These are phyloP conservation scores for Pichia kluyveri DNA, from an alignment of 805 yeast species.

Conservation along the genomic window DNA sequence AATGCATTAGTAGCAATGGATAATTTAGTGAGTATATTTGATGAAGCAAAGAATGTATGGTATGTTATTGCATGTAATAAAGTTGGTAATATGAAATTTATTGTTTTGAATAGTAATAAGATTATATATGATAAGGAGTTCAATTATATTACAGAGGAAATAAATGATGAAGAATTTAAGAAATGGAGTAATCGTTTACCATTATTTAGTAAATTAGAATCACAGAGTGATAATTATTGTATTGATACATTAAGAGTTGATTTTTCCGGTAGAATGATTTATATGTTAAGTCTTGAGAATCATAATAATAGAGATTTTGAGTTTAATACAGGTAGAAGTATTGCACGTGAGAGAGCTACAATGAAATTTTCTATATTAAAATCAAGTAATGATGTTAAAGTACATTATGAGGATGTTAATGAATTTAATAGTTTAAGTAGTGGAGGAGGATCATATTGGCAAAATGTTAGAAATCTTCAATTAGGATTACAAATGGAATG, in stretches of 20 bases:
- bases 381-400: not conserved
- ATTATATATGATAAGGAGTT: not conserved
- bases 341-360: slow-evolving; percentile 1
- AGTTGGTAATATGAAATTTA: slow-evolving; percentile 6
- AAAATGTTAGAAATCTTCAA: no score
- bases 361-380: slow-evolving; percentile 3
- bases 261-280: slow-evolving; percentile 3
- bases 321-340: no score
- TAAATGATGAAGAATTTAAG: no score
- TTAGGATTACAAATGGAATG: no score
- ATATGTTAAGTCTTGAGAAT: not conserved
- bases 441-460: no score
- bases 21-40: no score
- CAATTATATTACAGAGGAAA: no score
- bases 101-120: not conserved
- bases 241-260: slow-evolving; percentile 2
- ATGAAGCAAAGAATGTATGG: no score
- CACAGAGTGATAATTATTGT: not conserved
- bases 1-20: no score
- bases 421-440: no score
- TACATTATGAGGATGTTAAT: not conserved
- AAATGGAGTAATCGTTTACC: slow-evolving; percentile 6
- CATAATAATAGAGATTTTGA: not conserved
- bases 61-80: slow-evolving; percentile 9
- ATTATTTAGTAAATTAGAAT: slow-evolving; percentile 10